phyloP scores from a whole-genome alignment of 176 grass and related monocot genomes.

The Saccharum spontaneum region DNA sequence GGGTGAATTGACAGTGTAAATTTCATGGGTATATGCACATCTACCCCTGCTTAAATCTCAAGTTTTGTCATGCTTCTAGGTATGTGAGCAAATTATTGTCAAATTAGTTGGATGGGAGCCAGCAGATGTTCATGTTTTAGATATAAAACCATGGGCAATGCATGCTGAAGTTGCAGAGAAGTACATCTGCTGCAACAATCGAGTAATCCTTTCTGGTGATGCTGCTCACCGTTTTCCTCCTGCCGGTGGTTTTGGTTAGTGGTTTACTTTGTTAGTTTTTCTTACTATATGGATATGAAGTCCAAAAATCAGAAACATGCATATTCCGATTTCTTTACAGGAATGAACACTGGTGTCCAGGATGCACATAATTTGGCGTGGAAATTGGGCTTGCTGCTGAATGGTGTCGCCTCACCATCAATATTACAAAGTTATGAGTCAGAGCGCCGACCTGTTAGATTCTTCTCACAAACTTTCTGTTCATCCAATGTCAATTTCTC shows the following conservation, averaged over 20 bases:
- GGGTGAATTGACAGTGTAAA: background rate
- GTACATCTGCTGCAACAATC: conserved; percentile 63
- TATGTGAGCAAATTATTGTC: conserved; percentile 83
- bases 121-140: conserved; percentile 68
- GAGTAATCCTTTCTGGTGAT: conserved; percentile 85
- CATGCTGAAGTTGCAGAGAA: conserved; percentile 97
- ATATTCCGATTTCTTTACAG: conserved; percentile 48
- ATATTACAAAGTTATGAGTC: conserved; percentile 82
- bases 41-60: background rate
- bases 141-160: conserved; percentile 96
- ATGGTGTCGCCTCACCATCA: conserved; percentile 60
- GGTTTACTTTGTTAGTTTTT: conserved; percentile 6
- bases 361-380: conserved; percentile 96
- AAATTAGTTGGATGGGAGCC: conserved; percentile 84
- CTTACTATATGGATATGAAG: background rate
- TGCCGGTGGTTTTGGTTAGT: conserved; percentile 91
- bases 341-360: conserved; percentile 98
- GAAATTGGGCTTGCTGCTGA: conserved; percentile 70
- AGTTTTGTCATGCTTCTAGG: conserved; percentile 41
- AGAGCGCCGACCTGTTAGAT: conserved; percentile 76
- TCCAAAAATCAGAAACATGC: background rate
- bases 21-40: conserved; percentile 21
- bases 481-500: conserved; percentile 6
- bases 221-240: conserved; percentile 92
- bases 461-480: conserved; percentile 34